Conservation (phyloP, 306 rosid species). For the Fagus sylvatica region DNA sequence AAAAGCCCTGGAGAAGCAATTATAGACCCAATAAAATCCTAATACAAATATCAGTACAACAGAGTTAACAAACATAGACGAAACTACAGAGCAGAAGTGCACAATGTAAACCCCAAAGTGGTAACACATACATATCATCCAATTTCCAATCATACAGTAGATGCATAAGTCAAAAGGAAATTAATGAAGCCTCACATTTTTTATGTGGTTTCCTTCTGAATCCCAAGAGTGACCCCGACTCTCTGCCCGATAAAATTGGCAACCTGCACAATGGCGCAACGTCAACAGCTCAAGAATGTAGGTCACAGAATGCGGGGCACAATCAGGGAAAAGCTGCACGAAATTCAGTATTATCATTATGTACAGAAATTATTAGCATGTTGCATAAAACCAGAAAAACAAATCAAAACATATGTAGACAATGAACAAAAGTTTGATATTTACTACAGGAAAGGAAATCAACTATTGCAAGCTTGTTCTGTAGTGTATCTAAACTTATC, state of each 20-base stretch:
- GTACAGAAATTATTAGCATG: constrained; percentile 6
- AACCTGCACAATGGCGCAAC: constrained; percentile 86
- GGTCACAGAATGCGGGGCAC: constrained; percentile 83
- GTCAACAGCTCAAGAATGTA: constrained; percentile 75
- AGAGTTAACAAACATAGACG: not conserved
- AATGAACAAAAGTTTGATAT: not conserved
- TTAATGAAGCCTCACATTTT: constrained; percentile 54
- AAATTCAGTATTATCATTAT: constrained; percentile 14
- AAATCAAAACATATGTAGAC: not conserved
- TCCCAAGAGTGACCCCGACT: constrained; percentile 80
- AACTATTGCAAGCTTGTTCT: not conserved
- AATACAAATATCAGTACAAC: not conserved
- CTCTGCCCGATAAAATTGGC: constrained; percentile 91
- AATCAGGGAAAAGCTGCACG: constrained; percentile 91
- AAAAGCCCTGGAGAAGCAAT: not conserved
- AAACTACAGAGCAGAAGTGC: constrained; percentile 8
- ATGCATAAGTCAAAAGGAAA: constrained; percentile 2
- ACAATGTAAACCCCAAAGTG: constrained; percentile 17
- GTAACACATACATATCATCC: not conserved
- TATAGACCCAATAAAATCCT: not conserved
- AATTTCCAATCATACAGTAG: constrained; percentile 7
- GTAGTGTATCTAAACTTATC: too few relatives aligned
- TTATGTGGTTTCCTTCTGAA: constrained; percentile 78
- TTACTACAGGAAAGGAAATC: not conserved
- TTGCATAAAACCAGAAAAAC: not conserved